Conservation (phyloP, 192 early-diverging fungal species). For the Oehlia diaphana region DNA sequence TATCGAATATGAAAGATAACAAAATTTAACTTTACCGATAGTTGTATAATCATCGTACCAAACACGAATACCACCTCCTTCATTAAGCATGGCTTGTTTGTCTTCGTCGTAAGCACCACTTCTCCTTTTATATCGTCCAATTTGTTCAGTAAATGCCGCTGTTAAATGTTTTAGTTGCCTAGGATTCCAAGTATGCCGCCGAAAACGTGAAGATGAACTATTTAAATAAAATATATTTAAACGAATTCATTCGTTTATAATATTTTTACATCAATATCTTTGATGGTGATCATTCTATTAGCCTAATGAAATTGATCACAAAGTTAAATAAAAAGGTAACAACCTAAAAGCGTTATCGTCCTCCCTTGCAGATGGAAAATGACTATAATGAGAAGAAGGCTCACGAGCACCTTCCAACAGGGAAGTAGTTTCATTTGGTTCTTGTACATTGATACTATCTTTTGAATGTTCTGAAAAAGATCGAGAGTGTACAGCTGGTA, state of each 20-base stretch:
- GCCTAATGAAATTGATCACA: neutral
- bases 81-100: slow-evolving; percentile 48
- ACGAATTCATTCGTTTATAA: neutral
- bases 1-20: neutral
- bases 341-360: neutral
- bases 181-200: slow-evolving; percentile 15
- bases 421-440: neutral
- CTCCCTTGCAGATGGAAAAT: neutral
- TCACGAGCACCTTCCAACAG: neutral
- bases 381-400: neutral
- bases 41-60: slow-evolving; percentile 69
- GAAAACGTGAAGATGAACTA: neutral
- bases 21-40: slow-evolving; percentile 42
- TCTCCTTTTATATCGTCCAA: slow-evolving; percentile 26
- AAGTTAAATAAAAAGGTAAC: neutral
- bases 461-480: neutral
- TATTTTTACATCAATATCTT: neutral
- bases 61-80: slow-evolving; percentile 56
- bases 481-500: neutral
- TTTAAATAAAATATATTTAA: neutral
- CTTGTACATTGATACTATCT: neutral
- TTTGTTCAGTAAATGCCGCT: neutral
- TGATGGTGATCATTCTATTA: neutral
- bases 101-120: slow-evolving; percentile 52
- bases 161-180: neutral